Evolutionary conservation across 1,139 yeast species (phyloP), one percentile per base, ranked within the genome.

Genomic region (Saccharomyces pastorianus): DNA sequence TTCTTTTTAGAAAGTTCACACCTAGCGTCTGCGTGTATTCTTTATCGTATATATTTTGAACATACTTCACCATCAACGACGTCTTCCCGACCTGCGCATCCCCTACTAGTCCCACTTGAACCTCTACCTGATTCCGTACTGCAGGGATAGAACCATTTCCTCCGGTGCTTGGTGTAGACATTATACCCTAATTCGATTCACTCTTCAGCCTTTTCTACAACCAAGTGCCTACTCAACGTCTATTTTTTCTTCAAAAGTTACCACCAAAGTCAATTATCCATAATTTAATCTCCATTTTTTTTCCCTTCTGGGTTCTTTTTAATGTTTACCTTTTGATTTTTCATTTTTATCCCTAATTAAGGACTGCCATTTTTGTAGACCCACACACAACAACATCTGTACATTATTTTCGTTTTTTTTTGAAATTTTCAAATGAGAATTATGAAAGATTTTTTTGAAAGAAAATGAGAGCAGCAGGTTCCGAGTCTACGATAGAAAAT

Each of bases 21-120:
- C 99, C 99, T 51, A 89, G 70, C 0, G 98, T 93, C 71, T 90
- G 97, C 53, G 91, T 89, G 65, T 93, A 93, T 61, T 84, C 93
- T 64, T 90, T 95, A 66, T 90, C 96, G 68, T 88, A 93, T 47
- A 89, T 82, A 52, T 96, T 96, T 66, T 93, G 97, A 20, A 93
- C 98, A 66, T 93, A 93, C 67, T 93, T 91, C 32, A 91, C 96
- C 99, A 93, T 93, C 55, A 93, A 73, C 8, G 98, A 89, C 0
- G 99, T 93, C 67, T 93, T 93, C 5, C 99, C 99, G n/a, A 93
- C 93, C 65, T 90, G 96, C 1, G 97, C 95, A 69, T 95, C 99
- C 8, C 99, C 99, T 53, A 93, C 84, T 53, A 93, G 80, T 7
- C 98, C 99, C 25, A 93, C 90, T 66, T 93, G 95, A 51, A 93